Evolutionary conservation across 192 early-diverging fungal species (phyloP).

Genomic region (Coemansia sp.): DNA sequence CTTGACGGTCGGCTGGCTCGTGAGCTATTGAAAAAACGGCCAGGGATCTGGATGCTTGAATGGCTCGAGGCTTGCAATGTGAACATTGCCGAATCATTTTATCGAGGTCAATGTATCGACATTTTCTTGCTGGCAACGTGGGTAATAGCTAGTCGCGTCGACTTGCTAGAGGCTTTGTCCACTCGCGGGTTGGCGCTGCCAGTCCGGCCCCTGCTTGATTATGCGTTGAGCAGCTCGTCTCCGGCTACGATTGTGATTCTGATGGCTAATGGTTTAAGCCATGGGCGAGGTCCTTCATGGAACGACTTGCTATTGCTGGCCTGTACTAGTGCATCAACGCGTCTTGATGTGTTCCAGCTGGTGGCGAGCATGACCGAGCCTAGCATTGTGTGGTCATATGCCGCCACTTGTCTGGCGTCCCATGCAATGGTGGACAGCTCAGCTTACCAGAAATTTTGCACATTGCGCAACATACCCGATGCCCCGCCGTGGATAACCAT

Average conservation of each 20-base stretch:
- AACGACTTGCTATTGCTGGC: slow-evolving; percentile 41
- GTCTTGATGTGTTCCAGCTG: slow-evolving; percentile 19
- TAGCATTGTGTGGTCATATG: slow-evolving; percentile 37
- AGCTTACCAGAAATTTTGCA: slow-evolving; percentile 31
- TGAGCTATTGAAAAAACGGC: slow-evolving; percentile 2
- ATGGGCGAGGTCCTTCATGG: slow-evolving; percentile 20
- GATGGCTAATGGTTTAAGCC: slow-evolving; percentile 7
- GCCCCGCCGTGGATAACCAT: slow-evolving; percentile 20
- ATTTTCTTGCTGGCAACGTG: slow-evolving; percentile 19
- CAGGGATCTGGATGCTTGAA: slow-evolving; percentile 14
- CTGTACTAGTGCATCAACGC: slow-evolving; percentile 19
- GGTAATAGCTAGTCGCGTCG: slow-evolving; percentile 16
- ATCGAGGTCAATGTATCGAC: slow-evolving; percentile 20
- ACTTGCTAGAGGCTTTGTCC: slow-evolving; percentile 19
- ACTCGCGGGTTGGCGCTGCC: slow-evolving; percentile 6
- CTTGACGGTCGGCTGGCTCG: slow-evolving; percentile 13
- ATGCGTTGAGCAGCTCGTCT: slow-evolving; percentile 20
- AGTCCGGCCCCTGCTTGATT: slow-evolving; percentile 27
- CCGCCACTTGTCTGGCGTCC: slow-evolving; percentile 28
- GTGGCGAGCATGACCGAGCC: slow-evolving; percentile 23
- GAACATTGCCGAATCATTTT: slow-evolving; percentile 2
- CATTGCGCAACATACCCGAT: slow-evolving; percentile 13
- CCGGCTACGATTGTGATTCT: slow-evolving; percentile 20
- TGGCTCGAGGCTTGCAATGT: slow-evolving; percentile 14
- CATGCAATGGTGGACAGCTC: slow-evolving; percentile 24